Base-by-base conservation (phyloP, 306 rosid species). In the Lathyrus tuberosus region DNA sequence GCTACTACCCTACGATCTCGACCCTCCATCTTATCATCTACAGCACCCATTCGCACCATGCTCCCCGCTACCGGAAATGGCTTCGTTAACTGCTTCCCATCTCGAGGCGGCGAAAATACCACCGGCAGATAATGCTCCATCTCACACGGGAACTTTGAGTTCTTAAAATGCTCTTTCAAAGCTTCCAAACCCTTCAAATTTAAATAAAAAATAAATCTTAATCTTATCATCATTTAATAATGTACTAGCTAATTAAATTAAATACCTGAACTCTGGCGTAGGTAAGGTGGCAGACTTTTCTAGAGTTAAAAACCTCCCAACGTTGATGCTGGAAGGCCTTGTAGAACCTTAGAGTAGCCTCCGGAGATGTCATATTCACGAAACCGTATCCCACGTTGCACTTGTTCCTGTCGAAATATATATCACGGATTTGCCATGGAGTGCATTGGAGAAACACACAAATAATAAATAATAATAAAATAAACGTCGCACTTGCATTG, bases 331-430 rank as follows among this genome's bases (percentile, higher is more conserved):
- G 97, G 56, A 90, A 94, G 5, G 98, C 96, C 77, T 90, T 94
- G 75, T 94, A 90, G 20, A 94, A 81, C 74, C 97, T 80, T 72
- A 87, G 60, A 2, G 95, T 84, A 1, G 96, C 98, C 62, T 87
- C 85, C 0, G 96, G 96, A 2, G 92, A 75, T 6, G 98, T 94
- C 98, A 94, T 88, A 81, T 94, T 94, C 78, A 94, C 98, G 57
- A 94, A 94, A 24, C 98, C 98, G 51, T 94, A 94, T 48, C 98
- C 98, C 78, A 94, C 97, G 72, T 94, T 94, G 83, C 98, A 94
- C 58, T 88, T 90, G 97, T 94, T 94, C 78, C 98, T 94, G 40
- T 35, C 40, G 1, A 35, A 7, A 1, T 35, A 35, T 35, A 44
- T 52, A 70, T 42, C 69, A 64, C 69, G 22, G 3, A 63, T n/a